A percentile compares a stretch with the other conserved stretches of the same genome.
Evolutionary conservation across 1,139 yeast genomes (phyloP).

Genomic region (Lodderomyces margitis): DNA sequence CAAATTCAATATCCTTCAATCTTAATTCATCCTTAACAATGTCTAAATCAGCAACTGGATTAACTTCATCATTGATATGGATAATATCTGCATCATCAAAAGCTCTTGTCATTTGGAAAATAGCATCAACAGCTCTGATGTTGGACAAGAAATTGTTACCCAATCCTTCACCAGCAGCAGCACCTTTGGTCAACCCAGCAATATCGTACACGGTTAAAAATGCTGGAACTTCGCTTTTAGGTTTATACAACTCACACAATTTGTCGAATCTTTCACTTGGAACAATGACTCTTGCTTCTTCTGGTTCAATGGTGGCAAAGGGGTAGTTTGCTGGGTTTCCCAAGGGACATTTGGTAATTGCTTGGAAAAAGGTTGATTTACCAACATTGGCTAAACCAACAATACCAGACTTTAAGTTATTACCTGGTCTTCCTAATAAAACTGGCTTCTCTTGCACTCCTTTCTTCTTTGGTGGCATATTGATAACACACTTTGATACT

Average conservation of each 20-base stretch:
- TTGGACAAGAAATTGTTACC: constrained; percentile 98
- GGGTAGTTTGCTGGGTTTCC: constrained; percentile 99
- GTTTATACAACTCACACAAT: constrained; percentile 70
- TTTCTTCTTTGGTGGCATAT: constrained; percentile 94
- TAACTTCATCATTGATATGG: constrained; percentile 97
- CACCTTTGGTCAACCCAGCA: constrained; percentile 98
- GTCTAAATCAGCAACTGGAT: constrained; percentile 93
- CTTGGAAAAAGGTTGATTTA: constrained; percentile 88
- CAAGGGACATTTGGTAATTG: constrained; percentile 83
- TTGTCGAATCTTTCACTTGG: constrained; percentile 89
- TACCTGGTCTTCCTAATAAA: constrained; percentile 97
- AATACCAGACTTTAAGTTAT: constrained; percentile 92
- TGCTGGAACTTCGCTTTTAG: constrained; percentile 88
- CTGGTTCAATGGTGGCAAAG: constrained; percentile 98
- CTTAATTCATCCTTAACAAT: constrained; percentile 90
- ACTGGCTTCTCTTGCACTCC: constrained; percentile 81
- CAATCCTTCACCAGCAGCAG: constrained; percentile 95
- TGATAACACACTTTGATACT: too few relatives aligned
- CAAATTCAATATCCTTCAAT: constrained; percentile 95
- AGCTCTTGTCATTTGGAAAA: constrained; percentile 96
- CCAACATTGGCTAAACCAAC: constrained; percentile 98
- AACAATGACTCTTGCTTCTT: constrained; percentile 95
- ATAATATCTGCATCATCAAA: constrained; percentile 98
- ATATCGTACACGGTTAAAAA: constrained; percentile 92
- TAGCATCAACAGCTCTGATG: constrained; percentile 97